These are phyloP conservation scores for Mycena leptocephala DNA, from an alignment of 768 basidiomycete genomes.

Conservation along the genomic window DNA sequence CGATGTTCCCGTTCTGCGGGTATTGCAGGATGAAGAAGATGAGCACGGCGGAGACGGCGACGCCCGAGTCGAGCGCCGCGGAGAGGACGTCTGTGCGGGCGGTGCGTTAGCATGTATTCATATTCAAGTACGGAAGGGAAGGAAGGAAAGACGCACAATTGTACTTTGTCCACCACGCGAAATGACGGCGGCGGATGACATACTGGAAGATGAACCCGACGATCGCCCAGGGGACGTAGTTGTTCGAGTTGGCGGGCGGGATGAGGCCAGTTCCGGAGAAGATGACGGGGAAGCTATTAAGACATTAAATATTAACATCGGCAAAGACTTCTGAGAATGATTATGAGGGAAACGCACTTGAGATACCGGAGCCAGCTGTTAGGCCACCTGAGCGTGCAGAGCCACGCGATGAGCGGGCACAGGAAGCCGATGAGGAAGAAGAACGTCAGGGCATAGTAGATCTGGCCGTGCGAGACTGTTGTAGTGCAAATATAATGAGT, in stretches of 20 bases:
- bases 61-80: slow-evolving; percentile 69
- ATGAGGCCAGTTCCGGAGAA: slow-evolving; percentile 75
- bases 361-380: slow-evolving; percentile 73
- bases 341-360: slow-evolving; percentile 66
- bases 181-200: slow-evolving; percentile 69
- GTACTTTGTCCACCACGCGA: slow-evolving; percentile 80
- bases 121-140: neutral
- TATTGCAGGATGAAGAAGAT: slow-evolving; percentile 69
- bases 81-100: slow-evolving; percentile 56
- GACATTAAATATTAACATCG: too few relatives aligned
- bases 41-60: slow-evolving; percentile 60
- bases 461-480: slow-evolving; percentile 70
- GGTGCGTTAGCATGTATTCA: neutral
- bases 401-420: slow-evolving; percentile 70
- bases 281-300: slow-evolving; percentile 64
- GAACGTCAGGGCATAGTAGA: slow-evolving; percentile 75
- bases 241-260: slow-evolving; percentile 78
- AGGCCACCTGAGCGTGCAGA: slow-evolving; percentile 73
- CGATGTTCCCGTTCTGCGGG: slow-evolving; percentile 62
- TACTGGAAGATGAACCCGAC: slow-evolving; percentile 81
- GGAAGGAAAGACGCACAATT: slow-evolving; percentile 57
- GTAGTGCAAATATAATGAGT: neutral
- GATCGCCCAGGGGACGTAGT: slow-evolving; percentile 79
- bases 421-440: slow-evolving; percentile 87
- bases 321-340: too few relatives aligned